A percentile compares a stretch with the other conserved stretches of the same genome.
phyloP scores from a whole-genome alignment of 2,329 filamentous ascomycete species.

The Hypoxylon sp. region DNA sequence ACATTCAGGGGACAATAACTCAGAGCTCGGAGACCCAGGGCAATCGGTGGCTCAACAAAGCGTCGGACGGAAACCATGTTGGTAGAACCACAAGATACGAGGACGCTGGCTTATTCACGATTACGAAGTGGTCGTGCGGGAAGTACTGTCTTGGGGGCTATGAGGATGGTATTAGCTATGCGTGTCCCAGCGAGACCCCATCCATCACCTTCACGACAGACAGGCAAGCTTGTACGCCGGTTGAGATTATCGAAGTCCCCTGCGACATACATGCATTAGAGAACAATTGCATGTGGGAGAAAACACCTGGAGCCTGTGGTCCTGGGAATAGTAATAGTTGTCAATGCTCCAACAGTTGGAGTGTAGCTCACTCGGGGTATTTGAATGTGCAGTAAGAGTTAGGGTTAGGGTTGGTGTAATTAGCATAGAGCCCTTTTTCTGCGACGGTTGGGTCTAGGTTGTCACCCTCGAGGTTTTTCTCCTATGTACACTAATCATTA shows the following conservation, averaged over 20 bases:
- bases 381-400: constrained; percentile 9
- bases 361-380: neutral
- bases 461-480: neutral
- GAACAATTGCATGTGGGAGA: constrained; percentile 38
- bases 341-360: constrained; percentile 23
- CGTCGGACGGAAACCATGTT: constrained; percentile 27
- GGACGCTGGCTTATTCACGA: constrained; percentile 28
- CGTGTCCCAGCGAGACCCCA: constrained; percentile 23
- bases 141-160: constrained; percentile 32
- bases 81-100: constrained; percentile 21
- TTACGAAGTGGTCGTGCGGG: constrained; percentile 33
- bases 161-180: constrained; percentile 27
- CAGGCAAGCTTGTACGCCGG: constrained; percentile 26
- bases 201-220: constrained; percentile 29
- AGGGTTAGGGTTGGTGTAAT: neutral
- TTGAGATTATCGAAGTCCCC: constrained; percentile 33
- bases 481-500: neutral
- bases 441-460: neutral
- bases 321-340: constrained; percentile 21
- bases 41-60: constrained; percentile 29
- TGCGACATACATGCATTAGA: constrained; percentile 27
- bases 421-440: neutral
- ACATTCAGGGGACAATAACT: constrained; percentile 23
- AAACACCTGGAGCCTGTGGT: constrained; percentile 22
- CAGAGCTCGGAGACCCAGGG: constrained; percentile 26